Percentiles rank a stretch among this genome's conserved stretches.
Conservation (phyloP, 2,329 filamentous ascomycete genomes). For the Ophiostoma sp. region DNA sequence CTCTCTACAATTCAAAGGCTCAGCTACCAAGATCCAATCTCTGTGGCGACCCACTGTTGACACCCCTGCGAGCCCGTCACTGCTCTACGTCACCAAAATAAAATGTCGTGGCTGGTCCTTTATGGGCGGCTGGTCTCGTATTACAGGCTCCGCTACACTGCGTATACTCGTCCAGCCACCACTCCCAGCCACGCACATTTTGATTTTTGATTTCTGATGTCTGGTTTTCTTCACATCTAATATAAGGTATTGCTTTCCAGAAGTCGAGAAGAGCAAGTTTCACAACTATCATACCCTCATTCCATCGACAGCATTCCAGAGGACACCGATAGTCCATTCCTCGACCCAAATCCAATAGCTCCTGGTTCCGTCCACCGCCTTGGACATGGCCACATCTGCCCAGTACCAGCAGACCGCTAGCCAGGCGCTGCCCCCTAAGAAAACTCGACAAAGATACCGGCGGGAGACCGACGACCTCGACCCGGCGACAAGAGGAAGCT, state of each 20-base stretch:
- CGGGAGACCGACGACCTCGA: slow-evolving; percentile 7
- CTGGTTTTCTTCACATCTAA: not conserved
- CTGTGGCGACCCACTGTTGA: not conserved
- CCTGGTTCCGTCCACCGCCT: not conserved
- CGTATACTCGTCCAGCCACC: slow-evolving; percentile 11
- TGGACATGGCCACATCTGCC: not conserved
- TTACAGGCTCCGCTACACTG: slow-evolving; percentile 1
- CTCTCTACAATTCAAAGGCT: not conserved
- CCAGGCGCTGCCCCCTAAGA: slow-evolving; percentile 2
- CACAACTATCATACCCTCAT: not conserved
- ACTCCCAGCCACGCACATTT: slow-evolving; percentile 12
- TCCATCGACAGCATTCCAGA: not conserved
- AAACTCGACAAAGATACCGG: slow-evolving; percentile 11
- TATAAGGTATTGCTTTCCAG: not conserved
- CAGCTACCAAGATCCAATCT: slow-evolving; percentile 7
- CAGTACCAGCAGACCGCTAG: slow-evolving; percentile 1
- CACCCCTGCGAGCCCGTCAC: not conserved
- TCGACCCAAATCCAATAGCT: too few relatives aligned
- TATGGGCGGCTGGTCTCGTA: not conserved
- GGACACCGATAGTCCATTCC: not conserved
- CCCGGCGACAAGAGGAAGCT: not conserved
- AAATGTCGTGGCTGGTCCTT: slow-evolving; percentile 6
- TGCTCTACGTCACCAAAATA: not conserved
- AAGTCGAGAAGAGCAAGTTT: not conserved
- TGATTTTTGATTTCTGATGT: not conserved